Evolutionary conservation across 306 rosid genomes (phyloP).

Genomic region (Prunus salicina): DNA sequence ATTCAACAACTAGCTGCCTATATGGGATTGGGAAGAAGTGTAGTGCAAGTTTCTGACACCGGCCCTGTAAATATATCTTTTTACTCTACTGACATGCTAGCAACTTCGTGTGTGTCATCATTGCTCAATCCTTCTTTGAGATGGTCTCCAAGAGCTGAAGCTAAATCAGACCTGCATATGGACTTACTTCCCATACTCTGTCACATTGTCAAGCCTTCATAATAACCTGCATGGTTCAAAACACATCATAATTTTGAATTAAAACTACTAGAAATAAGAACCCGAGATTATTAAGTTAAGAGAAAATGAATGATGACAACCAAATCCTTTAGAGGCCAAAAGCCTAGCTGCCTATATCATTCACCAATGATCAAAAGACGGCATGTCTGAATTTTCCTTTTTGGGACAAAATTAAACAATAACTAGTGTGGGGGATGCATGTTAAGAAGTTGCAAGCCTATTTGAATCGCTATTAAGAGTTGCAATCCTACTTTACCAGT

Average conservation of each 20-base stretch:
- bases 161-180: conserved; percentile 70
- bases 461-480: not conserved
- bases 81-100: conserved; percentile 46
- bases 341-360: not conserved
- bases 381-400: not conserved
- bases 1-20: not conserved
- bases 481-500: not conserved
- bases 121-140: conserved; percentile 41
- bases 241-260: not conserved
- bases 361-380: not conserved
- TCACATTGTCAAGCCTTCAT: conserved; percentile 64
- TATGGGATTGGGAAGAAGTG: not conserved
- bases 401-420: not conserved
- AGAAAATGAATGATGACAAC: not conserved
- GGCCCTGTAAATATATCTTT: conserved; percentile 36
- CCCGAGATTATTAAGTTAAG: not conserved
- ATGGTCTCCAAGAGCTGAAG: conserved; percentile 78
- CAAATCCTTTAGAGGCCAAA: not conserved
- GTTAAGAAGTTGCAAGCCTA: not conserved
- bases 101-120: conserved; percentile 31
- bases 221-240: conserved; percentile 50
- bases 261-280: not conserved
- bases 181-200: conserved; percentile 60
- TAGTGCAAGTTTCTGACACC: conserved; percentile 17
- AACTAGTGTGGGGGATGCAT: not conserved